Percentiles rank a stretch among this genome's conserved stretches.
phyloP scores from a whole-genome alignment of 1,284 basidiomycete genomes.

The Fomitopsis pinicola region DNA sequence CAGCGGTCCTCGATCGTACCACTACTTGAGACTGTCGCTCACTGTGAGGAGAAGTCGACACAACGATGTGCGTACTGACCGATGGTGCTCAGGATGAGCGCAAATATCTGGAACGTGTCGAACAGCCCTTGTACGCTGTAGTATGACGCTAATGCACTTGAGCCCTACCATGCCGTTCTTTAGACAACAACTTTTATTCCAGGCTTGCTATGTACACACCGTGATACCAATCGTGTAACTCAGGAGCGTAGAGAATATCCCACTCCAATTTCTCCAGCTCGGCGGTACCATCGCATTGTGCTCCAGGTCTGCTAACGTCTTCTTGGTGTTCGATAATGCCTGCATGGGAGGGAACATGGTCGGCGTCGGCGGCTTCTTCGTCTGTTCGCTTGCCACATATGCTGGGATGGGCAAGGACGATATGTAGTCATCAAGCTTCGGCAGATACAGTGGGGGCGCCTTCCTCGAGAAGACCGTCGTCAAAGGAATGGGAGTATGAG shows the following conservation, averaged over 20 bases:
- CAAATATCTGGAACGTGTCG: slow-evolving; percentile 68
- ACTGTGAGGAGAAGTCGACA: not conserved
- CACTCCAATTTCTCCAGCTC: slow-evolving; percentile 50
- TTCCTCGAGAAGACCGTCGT: slow-evolving; percentile 49
- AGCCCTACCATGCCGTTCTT: slow-evolving; percentile 40
- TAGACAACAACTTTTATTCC: not conserved
- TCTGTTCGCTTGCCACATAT: slow-evolving; percentile 30
- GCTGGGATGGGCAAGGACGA: slow-evolving; percentile 40
- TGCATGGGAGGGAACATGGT: slow-evolving; percentile 63
- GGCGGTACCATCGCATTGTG: slow-evolving; percentile 44
- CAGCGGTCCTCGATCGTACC: slow-evolving; percentile 41
- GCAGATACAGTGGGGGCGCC: slow-evolving; percentile 54
- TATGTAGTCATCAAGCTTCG: slow-evolving; percentile 54
- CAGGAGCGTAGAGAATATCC: slow-evolving; percentile 41
- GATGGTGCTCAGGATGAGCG: slow-evolving; percentile 61
- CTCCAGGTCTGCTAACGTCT: slow-evolving; percentile 55
- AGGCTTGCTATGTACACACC: slow-evolving; percentile 32
- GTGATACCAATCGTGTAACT: slow-evolving; percentile 45
- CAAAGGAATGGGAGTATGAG: slow-evolving; percentile 51
- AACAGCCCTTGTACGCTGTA: slow-evolving; percentile 67
- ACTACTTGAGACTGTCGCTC: slow-evolving; percentile 38
- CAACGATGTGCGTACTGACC: slow-evolving; percentile 32
- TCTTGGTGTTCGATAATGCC: slow-evolving; percentile 40
- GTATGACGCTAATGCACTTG: slow-evolving; percentile 59
- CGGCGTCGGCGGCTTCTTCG: slow-evolving; percentile 15